Percentiles rank a stretch among this genome's conserved stretches.
phyloP scores from a whole-genome alignment of 768 basidiomycete genomes.

The Boletus reticuloceps region DNA sequence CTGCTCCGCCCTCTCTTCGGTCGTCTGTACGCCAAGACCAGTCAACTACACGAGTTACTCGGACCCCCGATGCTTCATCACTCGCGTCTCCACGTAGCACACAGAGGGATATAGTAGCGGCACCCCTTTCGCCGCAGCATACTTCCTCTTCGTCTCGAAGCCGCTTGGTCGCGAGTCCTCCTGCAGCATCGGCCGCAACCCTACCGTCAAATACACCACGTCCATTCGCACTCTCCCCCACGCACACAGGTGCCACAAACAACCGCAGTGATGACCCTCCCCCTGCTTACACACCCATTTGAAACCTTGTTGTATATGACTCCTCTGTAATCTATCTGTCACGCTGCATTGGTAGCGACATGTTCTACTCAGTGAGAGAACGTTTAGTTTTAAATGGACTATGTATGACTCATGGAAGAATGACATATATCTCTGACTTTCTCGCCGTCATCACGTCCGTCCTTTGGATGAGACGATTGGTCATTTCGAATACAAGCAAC shows the following conservation, averaged over 20 bases:
- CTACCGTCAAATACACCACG: background rate
- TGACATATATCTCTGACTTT: background rate
- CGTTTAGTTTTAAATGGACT: background rate
- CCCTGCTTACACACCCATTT: constrained; percentile 26
- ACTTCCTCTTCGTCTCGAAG: background rate
- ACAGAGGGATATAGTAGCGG: background rate
- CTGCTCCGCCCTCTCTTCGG: background rate
- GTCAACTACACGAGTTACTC: background rate
- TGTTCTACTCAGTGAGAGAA: background rate
- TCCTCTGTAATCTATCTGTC: background rate
- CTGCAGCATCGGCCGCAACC: background rate
- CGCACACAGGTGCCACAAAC: constrained; percentile 13
- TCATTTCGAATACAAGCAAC: background rate
- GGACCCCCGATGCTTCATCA: background rate
- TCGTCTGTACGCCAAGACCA: constrained; percentile 1
- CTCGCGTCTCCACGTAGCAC: background rate
- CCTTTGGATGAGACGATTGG: background rate
- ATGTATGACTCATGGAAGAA: constrained; percentile 3
- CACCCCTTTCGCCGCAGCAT: background rate
- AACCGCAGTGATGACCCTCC: constrained; percentile 17
- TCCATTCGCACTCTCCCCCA: background rate
- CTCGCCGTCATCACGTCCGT: background rate
- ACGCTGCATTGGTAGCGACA: background rate
- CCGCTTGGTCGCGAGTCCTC: background rate
- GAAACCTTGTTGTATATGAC: background rate